Evolutionary conservation across 139 green algal species (phyloP), one percentile per base, ranked within the genome.

Genomic region (Volvox africanus): DNA sequence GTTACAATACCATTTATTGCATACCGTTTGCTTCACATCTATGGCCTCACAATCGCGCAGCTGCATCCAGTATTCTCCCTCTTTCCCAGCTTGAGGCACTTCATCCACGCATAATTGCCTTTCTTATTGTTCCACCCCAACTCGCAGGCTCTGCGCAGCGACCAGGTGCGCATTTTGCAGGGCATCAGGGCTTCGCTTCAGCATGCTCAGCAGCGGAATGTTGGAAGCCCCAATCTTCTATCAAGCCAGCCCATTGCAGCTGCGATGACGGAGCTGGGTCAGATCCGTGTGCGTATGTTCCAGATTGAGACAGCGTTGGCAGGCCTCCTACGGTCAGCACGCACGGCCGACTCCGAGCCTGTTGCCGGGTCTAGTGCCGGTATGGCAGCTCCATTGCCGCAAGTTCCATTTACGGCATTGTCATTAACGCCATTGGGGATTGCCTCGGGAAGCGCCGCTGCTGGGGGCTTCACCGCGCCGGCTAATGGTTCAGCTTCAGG

Each of bases 81-180:
- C n/a, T n/a, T n/a, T n/a, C n/a, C n/a, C n/a, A n/a, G 44, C 44
- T 55, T 55, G 44, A 55, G 9, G 44, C 44, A 55, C 9, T 55
- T n/a, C n/a, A n/a, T n/a, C n/a, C n/a, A n/a, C n/a, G n/a, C n/a
- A n/a, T n/a, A n/a, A n/a, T n/a, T n/a, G n/a, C n/a, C n/a, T n/a
- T n/a, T n/a, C n/a, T n/a, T n/a, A n/a, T n/a, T n/a, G n/a, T n/a
- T n/a, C n/a, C n/a, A n/a, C n/a, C 44, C 44, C 44, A 55, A 55
- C 44, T 73, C 28, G 61, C 81, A 87, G 81, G 81, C 24, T 2
- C 61, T 87, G 30, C 81, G 81, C n/a, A 32, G 20, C 13, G 61
- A 87, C 61, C 37, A 87, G 28, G 61, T 77, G 61, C 81, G n/a
- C 18, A 32, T 61, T 30, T 24, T 87, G 50, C 81, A 77, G 81